Evolutionary conservation across 2,329 filamentous ascomycete genomes (phyloP), one percentile per base, ranked within the genome.

Genomic region (Fusarium sp.): DNA sequence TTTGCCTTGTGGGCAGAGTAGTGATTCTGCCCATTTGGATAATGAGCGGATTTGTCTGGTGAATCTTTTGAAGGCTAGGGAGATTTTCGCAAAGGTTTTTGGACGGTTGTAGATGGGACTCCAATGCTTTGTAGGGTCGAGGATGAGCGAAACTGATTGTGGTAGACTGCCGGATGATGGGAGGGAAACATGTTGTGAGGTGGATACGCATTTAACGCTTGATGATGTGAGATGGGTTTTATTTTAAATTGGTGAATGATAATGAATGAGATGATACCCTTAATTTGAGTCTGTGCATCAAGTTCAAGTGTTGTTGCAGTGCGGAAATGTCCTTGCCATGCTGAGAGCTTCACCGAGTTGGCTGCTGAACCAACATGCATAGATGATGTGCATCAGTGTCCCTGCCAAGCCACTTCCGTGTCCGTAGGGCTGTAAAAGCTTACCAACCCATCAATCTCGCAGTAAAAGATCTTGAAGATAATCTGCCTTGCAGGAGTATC

Each of bases 1-100:
- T 79, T 82, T 99, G 34, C 97, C 96, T 0, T 98, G 95, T 76
- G 97, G 97, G 0, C 95, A 98, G 81, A 94, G 95, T 15, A 98
- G 93, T 74, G 96, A 99, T 77, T 91, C 91, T 54, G 96, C 95
- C 20, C 96, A 99, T 87, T 81, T 99, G 80, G 93, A 97, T 77
- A 98, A 99, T 76, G 96, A 99, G 85, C 84, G 96, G n/a, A 83
- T 99, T 79, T 86, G 96, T 55, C 84, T 99, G 59, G 83, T 92
- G 73, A 99, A 99, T 80, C 78, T 99, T 74, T 89, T 94, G 66
- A 98, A 97, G 82, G 96, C 94, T 70, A 89, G 95, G 70, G 94
- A 96, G 80, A 97, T 99, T 65, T 96, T 99, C 74, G 91, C 90
- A 68, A 88, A 89, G 77, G 93, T 98, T 8, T 99, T 99, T 82